Evolutionary conservation across 371 early-diverging fungal species (phyloP), one percentile per base, ranked within the genome.

Genomic region (Actinomucor elegans): DNA sequence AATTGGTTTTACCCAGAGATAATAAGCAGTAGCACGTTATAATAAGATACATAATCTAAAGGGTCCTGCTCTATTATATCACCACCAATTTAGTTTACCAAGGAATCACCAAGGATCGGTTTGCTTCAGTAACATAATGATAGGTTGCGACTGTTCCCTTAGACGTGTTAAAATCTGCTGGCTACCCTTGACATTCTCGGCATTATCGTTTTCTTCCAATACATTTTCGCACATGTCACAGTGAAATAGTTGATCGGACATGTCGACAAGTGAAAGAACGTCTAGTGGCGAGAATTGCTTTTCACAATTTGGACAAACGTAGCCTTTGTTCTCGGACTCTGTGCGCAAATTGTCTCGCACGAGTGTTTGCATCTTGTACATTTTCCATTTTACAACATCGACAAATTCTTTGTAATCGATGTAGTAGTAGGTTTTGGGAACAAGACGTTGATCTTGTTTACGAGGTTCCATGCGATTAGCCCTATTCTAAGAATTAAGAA

Each of bases 381-480:
- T 93, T 61, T 88, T 86, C 86, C 86, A 94, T 62, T 94, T 95
- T 32, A 94, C 89, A 14, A 93, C 93, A 57, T 95, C 92, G 0
- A 96, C 90, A 72, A 96, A 94, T 38, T 87, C 85, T 68, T 89
- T 89, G 71, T 94, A 95, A 67, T 96, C 96, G 10, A 96, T 79
- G 57, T 90, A 92, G 62, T 92, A 94, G 59, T 89, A 93, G 28
- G 87, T 83, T 62, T 84, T 84, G 11, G 86, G 83, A 14, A 87
- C 76, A 9, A 84, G 59, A 17, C 86, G 59, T 46, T 81, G 81
- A 55, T 86, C 88, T 23, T 79, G 78, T 55, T 79, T 88, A 64
- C 83, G 66, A 26, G 85, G 74, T 59, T 89, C 89, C 53, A 75
- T 73, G 8, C 78, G 78, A 31, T 78, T 80, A 26, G 75, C 68